phyloP scores from a whole-genome alignment of 768 basidiomycete species.

The Pholiota conissans region DNA sequence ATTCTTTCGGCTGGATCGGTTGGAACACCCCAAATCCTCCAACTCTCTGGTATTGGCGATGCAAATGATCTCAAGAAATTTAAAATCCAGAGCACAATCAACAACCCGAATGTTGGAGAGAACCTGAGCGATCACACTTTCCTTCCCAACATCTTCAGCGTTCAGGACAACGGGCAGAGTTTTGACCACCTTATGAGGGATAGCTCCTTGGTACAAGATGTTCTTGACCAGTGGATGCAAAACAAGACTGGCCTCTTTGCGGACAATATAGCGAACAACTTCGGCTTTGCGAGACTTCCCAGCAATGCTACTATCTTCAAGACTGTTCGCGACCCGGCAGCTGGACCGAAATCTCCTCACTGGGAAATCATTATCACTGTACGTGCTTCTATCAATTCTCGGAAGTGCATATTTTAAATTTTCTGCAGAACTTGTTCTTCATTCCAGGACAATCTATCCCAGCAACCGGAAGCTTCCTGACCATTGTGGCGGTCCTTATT shows the following conservation, averaged over 20 bases:
- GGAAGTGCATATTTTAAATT: background rate
- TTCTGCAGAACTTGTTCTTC: constrained; percentile 13
- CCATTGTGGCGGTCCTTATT: constrained; percentile 24
- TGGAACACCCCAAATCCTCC: constrained; percentile 31
- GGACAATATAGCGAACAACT: constrained; percentile 25
- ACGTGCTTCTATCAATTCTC: constrained; percentile 4
- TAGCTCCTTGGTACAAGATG: constrained; percentile 11
- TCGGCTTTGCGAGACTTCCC: constrained; percentile 30
- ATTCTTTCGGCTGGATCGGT: constrained; percentile 38
- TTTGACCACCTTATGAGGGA: constrained; percentile 25
- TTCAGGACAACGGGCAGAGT: constrained; percentile 21
- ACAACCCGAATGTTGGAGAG: constrained; percentile 42
- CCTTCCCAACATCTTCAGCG: constrained; percentile 23
- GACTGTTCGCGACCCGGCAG: constrained; percentile 25
- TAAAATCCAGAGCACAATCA: constrained; percentile 36
- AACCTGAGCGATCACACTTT: constrained; percentile 45
- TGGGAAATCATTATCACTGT: constrained; percentile 31
- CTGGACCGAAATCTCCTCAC: constrained; percentile 29
- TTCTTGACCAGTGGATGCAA: constrained; percentile 24
- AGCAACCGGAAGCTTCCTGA: constrained; percentile 28
- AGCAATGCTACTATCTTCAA: constrained; percentile 23
- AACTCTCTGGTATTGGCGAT: constrained; percentile 46
- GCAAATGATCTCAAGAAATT: constrained; percentile 29
- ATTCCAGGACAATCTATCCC: constrained; percentile 12
- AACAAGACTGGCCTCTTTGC: constrained; percentile 27